Evolutionary conservation across 495 filamentous ascomycete genomes (phyloP), one percentile per base, ranked within the genome.

Genomic region (Aspergillus diversus): DNA sequence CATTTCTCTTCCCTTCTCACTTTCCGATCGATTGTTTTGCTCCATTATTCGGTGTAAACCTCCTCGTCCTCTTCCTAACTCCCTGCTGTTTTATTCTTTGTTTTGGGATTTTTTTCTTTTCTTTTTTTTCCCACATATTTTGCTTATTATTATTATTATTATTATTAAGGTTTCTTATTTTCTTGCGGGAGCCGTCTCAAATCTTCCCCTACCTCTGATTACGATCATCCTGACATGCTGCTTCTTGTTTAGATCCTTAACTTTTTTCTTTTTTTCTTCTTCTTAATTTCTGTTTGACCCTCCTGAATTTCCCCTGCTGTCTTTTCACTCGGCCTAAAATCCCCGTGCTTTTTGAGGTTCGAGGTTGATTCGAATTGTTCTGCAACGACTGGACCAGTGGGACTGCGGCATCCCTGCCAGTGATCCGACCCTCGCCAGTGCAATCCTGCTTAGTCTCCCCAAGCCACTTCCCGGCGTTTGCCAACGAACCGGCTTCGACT

Each of bases 341-440:
- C 63, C 52, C 64, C 57, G 52, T 63, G 57, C 55, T 58, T 55
- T 56, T 57, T 53, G 60, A 61, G 47, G 56, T 63, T 61, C 58
- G 66, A 61, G 37, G 59, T 61, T 48, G 57, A 58, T 63, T 63
- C 61, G 49, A 64, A 61, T 63, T 60, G 34, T 61, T 63, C 63
- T 68, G 66, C 66, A 66, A 63, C 70, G 50, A 76, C 70, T 73
- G 69, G 63, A 60, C 55, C 59, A 31, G 59, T 66, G 63, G 60
- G 66, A 71, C 69, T 74, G 70, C 71, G 72, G 66, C 72, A 79
- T 77, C 76, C 76, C 76, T 76, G 73, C 71, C 71, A 72, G 68
- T 70, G 70, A 74, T 75, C 70, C 69, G 63, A 73, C 71, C 67
- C 63, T 68, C 64, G 65, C 62, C 66, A 59, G 66, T 51, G 69